Percentiles rank a stretch among this genome's conserved stretches.
Evolutionary conservation across 1,139 yeast species (phyloP).

Genomic region (Blastobotrys arbuscula): DNA sequence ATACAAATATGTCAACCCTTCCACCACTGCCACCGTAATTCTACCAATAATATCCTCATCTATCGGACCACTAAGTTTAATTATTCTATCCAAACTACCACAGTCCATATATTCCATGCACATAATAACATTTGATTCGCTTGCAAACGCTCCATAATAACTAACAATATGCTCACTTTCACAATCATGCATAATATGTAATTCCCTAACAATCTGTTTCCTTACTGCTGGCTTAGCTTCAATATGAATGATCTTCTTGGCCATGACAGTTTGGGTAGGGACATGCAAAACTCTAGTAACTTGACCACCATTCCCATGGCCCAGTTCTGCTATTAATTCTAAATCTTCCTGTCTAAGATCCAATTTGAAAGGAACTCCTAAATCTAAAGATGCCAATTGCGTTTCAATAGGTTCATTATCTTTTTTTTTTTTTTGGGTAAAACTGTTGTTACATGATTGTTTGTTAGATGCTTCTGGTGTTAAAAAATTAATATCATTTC

Average conservation of each 20-base stretch:
- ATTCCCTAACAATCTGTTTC: conserved; percentile 80
- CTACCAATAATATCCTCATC: conserved; percentile 68
- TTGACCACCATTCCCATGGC: conserved; percentile 92
- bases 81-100: conserved; percentile 80
- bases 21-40: conserved; percentile 68
- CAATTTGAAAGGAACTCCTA: conserved; percentile 46
- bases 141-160: conserved; percentile 82
- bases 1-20: conserved; percentile 78
- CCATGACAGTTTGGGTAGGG: conserved; percentile 86
- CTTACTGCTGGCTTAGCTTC: conserved; percentile 79
- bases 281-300: conserved; percentile 84
- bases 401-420: conserved; percentile 24
- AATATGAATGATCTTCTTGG: conserved; percentile 79
- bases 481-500: not conserved
- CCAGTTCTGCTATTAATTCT: conserved; percentile 68
- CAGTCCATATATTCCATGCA: conserved; percentile 97
- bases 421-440: conserved; percentile 2
- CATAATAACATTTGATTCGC: conserved; percentile 61
- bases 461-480: not conserved
- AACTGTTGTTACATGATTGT: not conserved
- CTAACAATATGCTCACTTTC: conserved; percentile 74
- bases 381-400: conserved; percentile 35
- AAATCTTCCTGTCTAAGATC: conserved; percentile 63
- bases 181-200: conserved; percentile 87
- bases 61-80: conserved; percentile 46